Percentiles rank a stretch among this genome's conserved stretches.
Evolutionary conservation across 352 stramenopile species (phyloP).

Genomic region (Aphanomyces invadans): DNA sequence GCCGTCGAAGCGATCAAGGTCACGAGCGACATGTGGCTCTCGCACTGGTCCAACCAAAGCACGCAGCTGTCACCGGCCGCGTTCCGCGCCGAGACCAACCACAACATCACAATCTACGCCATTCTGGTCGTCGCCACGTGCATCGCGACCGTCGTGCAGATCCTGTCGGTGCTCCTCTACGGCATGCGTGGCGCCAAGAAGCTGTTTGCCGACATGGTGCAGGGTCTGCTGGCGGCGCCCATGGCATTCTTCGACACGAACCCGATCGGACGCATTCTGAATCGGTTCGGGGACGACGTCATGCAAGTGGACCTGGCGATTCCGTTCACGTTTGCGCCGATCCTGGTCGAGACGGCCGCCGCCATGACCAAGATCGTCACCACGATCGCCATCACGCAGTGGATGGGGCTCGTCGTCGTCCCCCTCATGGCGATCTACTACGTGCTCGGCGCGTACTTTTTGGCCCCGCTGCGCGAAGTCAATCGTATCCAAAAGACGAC

Average conservation of each 20-base stretch:
- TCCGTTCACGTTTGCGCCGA: conserved; percentile 46
- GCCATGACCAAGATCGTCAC: conserved; percentile 73
- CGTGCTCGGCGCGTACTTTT: conserved; percentile 27
- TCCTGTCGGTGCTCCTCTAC: conserved; percentile 8
- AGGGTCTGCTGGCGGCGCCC: conserved; percentile 57
- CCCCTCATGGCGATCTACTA: conserved; percentile 79
- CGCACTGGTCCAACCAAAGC: conserved; percentile 2
- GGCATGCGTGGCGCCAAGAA: conserved; percentile 49
- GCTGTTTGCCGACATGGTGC: conserved; percentile 70
- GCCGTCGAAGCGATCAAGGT: conserved; percentile 7
- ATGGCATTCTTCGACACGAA: conserved; percentile 85
- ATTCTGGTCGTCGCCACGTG: neutral
- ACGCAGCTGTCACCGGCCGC: neutral
- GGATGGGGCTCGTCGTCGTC: conserved; percentile 74
- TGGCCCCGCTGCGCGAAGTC: conserved; percentile 4
- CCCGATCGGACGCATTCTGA: conserved; percentile 67
- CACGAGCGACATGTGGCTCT: conserved; percentile 6
- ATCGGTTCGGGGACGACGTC: conserved; percentile 59
- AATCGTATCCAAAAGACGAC: neutral
- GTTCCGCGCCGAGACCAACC: conserved; percentile 25
- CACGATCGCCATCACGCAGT: conserved; percentile 72
- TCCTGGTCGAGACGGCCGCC: conserved; percentile 64
- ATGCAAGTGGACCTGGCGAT: conserved; percentile 78
- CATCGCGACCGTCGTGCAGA: neutral
- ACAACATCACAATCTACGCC: conserved; percentile 27